Conservation (phyloP, 495 filamentous ascomycete genomes). For the Aspergillus heteromorphus region DNA sequence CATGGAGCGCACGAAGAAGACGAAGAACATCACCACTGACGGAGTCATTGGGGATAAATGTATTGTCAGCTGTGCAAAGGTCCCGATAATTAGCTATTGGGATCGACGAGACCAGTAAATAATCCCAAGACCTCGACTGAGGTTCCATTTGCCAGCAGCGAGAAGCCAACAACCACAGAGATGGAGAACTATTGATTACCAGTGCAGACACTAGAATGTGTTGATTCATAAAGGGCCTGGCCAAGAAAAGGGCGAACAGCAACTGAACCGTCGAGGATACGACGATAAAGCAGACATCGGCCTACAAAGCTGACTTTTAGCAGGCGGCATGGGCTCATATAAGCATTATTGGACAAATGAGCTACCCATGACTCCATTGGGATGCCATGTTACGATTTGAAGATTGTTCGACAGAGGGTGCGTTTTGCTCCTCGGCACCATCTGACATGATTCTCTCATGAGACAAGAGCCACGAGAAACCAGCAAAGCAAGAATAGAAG, state of each 20-base stretch:
- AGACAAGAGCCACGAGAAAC: too few species aligned
- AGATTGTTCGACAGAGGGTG: too few species aligned
- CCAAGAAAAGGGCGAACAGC: slow-evolving; percentile 39
- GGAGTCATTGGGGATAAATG: slow-evolving; percentile 36
- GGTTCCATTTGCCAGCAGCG: slow-evolving; percentile 36
- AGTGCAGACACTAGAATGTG: slow-evolving; percentile 28
- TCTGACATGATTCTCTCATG: too few species aligned
- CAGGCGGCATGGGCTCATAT: too few species aligned
- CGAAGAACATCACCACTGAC: slow-evolving; percentile 24
- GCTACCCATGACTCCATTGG: too few species aligned
- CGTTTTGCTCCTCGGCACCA: too few species aligned
- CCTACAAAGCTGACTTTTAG: too few species aligned
- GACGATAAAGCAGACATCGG: slow-evolving; percentile 21
- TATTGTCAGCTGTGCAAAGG: slow-evolving; percentile 35
- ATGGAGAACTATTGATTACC: slow-evolving; percentile 29
- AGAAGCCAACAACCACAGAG: slow-evolving; percentile 42
- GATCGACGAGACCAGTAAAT: slow-evolving; percentile 8
- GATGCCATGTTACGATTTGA: too few species aligned
- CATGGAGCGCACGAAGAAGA: slow-evolving; percentile 27
- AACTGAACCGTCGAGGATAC: slow-evolving; percentile 41
- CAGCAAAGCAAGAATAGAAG: too few species aligned
- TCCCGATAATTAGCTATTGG: slow-evolving; percentile 37
- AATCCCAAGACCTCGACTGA: slow-evolving; percentile 33
- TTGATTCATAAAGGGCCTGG: slow-evolving; percentile 37
- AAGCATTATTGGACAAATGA: too few species aligned